phyloP scores from a whole-genome alignment of 1,284 basidiomycete genomes.

The Mycosarcoma maydis region DNA sequence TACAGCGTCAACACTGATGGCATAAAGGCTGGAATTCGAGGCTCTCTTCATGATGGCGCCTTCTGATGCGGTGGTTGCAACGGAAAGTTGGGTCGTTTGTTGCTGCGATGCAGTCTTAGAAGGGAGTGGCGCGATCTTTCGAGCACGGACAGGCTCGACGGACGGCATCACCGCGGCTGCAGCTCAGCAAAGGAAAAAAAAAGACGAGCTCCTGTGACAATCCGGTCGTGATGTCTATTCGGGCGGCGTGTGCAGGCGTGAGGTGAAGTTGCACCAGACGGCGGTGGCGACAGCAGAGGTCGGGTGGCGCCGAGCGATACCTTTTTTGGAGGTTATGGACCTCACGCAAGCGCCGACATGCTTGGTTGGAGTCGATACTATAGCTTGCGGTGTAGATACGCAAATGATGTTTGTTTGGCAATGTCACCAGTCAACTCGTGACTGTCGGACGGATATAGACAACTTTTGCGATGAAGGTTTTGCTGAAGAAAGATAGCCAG shows the following conservation, averaged over 20 bases:
- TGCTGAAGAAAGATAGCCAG: not conserved
- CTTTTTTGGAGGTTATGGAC: not conserved
- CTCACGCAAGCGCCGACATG: not conserved
- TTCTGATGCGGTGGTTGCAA: not conserved
- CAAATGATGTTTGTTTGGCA: too few species aligned
- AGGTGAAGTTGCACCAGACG: too few species aligned
- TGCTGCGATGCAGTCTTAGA: conserved; percentile 6
- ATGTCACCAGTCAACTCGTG: not conserved
- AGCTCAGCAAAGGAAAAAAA: not conserved
- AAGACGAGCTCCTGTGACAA: not conserved
- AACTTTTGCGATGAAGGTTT: not conserved
- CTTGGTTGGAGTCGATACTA: too few species aligned
- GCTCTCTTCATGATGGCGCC: conserved; percentile 25
- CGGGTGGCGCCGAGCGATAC: not conserved
- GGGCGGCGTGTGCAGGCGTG: too few species aligned
- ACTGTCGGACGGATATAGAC: not conserved
- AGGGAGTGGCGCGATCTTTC: conserved; percentile 25
- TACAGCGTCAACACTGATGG: conserved; percentile 1
- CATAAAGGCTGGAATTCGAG: conserved; percentile 14
- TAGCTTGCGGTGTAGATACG: too few species aligned
- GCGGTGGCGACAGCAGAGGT: not conserved
- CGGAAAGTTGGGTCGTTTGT: not conserved
- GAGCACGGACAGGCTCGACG: conserved; percentile 30
- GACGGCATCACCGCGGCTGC: conserved; percentile 45
- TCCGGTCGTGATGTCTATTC: not conserved